Evolutionary conservation across 306 rosid species (phyloP), one percentile per base, ranked within the genome.

Genomic region (Cicer pinnatifidum): DNA sequence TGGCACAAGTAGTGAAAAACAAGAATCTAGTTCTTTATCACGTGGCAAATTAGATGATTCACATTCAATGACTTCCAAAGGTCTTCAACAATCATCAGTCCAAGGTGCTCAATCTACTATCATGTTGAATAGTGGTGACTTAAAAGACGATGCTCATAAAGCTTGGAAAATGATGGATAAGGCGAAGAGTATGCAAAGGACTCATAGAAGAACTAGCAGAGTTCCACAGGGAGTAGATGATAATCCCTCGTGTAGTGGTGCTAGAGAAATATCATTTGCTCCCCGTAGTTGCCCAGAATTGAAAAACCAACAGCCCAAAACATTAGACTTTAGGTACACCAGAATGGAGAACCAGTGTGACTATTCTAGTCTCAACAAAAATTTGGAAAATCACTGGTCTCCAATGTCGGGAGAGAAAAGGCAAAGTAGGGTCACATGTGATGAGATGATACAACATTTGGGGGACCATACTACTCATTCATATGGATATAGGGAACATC

Each of bases 121-220:
- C 40, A 47, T 7, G 40, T 9, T 2, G 16, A 54, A 11, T 63
- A 71, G 71, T 67, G 43, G 62, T 78, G 65, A 56, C 72, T 63
- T 57, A 13, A 12, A 47, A 50, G 89, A 85, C 75, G 96, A 85
- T 82, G 76, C 79, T 17, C 77, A 84, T 41, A 87, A 80, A 85
- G 98, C 98, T 40, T 90, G 98, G 98, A 85, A 84, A 80, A 93
- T 89, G 97, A 53, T 90, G 88, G 82, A 83, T 13, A 82, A 63
- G 71, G 98, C 92, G 17, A 90, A 82, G 82, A 66, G 63, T 39
- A 69, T 48, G 64, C 73, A 46, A 58, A 46, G 4, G 40, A 28
- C 59, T 70, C 75, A n/a, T 12, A 78, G 64, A 52, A 81, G 78
- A 69, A 59, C 76, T 19, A 16, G 81, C 73, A 61, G 56, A 43